phyloP scores from a whole-genome alignment of 2,329 filamentous ascomycete species.

The Cercospora beticola region DNA sequence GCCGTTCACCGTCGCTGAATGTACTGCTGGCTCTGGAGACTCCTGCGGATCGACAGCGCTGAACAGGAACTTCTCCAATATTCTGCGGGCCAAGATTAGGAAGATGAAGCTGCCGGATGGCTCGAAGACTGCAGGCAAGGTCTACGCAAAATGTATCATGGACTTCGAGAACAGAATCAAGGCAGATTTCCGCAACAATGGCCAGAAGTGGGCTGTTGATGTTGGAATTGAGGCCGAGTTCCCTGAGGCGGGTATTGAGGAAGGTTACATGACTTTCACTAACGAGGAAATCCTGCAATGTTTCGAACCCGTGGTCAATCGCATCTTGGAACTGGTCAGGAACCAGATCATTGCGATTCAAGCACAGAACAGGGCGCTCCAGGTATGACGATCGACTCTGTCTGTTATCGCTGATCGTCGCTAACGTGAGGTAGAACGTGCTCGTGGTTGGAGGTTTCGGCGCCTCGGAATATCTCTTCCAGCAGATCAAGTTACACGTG shows the following conservation, averaged over 20 bases:
- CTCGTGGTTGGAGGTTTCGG: constrained; percentile 97
- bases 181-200: constrained; percentile 98
- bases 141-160: constrained; percentile 99
- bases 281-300: constrained; percentile 99
- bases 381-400: constrained; percentile 51
- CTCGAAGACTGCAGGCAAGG: constrained; percentile 94
- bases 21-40: constrained; percentile 94
- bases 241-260: constrained; percentile 95
- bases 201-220: constrained; percentile 96
- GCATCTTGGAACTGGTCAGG: constrained; percentile 90
- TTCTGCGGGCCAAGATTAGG: constrained; percentile 92
- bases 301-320: constrained; percentile 97
- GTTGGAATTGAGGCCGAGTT: constrained; percentile 98
- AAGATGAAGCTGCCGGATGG: constrained; percentile 99
- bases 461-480: constrained; percentile 97
- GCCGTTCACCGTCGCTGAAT: constrained; percentile 94
- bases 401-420: background rate
- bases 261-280: constrained; percentile 99
- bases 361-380: constrained; percentile 87
- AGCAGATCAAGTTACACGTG: constrained; percentile 98
- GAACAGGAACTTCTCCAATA: constrained; percentile 98
- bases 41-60: constrained; percentile 97
- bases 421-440: constrained; percentile 65
- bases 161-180: constrained; percentile 99
- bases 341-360: constrained; percentile 99